Evolutionary conservation across 345 rosid genomes (phyloP), one percentile per base, ranked within the genome.

Genomic region (Leavenworthia alabamica): DNA sequence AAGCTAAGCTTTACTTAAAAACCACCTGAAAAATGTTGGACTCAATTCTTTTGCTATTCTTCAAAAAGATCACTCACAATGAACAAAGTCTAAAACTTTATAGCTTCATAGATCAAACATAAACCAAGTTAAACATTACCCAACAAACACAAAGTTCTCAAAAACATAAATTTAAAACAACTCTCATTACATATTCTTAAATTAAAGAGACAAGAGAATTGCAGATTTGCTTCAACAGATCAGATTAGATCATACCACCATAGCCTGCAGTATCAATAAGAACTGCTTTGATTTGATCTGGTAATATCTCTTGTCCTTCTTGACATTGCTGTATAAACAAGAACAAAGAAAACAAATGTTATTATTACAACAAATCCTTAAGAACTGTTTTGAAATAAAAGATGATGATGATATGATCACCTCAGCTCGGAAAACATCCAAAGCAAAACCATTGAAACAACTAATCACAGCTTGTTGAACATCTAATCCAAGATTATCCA

Each of bases 391-490:
- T 1, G n/a, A 14, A 6, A n/a, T 39, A 5, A 47, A n/a, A 37
- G n/a, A 13, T 28, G 10, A n/a, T n/a, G n/a, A n/a, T n/a, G n/a
- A n/a, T n/a, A 23, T 43, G 1, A 46, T 20, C 37, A 92, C 98
- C 96, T 92, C 96, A 60, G 98, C 98, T 37, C 86, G 84, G 79
- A 92, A 92, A 60, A 92, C 84, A 75, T 89, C 98, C 78, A 92
- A 64, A 3, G 96, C 95, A 48, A 92, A 92, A 17, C 93, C 98
- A 52, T 92, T 92, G 79, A 89, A 89, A 67, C 98, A 89, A 79
- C 98, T 92, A 53, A 86, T 85, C 49, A 92, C 96, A 14, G 98
- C 96, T 78, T 89, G 97, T 70, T 89, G 98, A 76, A 92, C 80
- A 77, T 89, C 98, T 60, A 92, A 70, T 4, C 97, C 95, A 17